Evolutionary conservation across 441 rosid genomes (phyloP).

Genomic region (Arabidopsis lyrata): DNA sequence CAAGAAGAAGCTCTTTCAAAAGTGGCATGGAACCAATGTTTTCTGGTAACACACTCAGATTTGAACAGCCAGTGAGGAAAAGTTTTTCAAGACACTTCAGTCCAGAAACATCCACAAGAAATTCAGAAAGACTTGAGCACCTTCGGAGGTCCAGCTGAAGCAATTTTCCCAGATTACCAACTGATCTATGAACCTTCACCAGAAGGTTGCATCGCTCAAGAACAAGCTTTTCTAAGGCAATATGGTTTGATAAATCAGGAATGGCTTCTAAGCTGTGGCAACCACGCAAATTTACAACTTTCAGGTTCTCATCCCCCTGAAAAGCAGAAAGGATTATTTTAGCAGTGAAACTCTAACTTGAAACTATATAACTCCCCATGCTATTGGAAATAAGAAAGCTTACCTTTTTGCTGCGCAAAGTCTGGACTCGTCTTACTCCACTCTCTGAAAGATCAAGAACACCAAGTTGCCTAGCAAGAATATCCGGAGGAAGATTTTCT

Average conservation of each 20-base stretch:
- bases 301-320: slow-evolving; percentile 56
- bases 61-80: slow-evolving; percentile 57
- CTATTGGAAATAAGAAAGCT: neutral
- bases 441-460: slow-evolving; percentile 76
- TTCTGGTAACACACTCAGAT: slow-evolving; percentile 57
- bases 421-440: slow-evolving; percentile 47
- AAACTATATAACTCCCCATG: neutral
- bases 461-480: slow-evolving; percentile 50
- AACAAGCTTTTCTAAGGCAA: slow-evolving; percentile 59
- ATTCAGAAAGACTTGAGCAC: slow-evolving; percentile 53
- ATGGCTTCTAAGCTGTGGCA: slow-evolving; percentile 54
- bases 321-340: neutral
- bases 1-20: slow-evolving; percentile 57
- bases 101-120: slow-evolving; percentile 63
- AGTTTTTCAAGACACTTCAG: slow-evolving; percentile 58
- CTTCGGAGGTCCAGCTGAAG: slow-evolving; percentile 54
- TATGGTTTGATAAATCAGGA: slow-evolving; percentile 59
- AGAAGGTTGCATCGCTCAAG: slow-evolving; percentile 52
- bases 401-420: slow-evolving; percentile 44
- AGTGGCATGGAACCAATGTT: slow-evolving; percentile 56
- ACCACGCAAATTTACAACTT: slow-evolving; percentile 51
- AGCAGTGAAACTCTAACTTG: neutral
- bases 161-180: slow-evolving; percentile 54
- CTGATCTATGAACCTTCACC: slow-evolving; percentile 53
- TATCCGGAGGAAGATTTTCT: slow-evolving; percentile 55